Evolutionary conservation across 192 early-diverging fungal species (phyloP), one percentile per base, ranked within the genome.

Genomic region (Endogone sp.): DNA sequence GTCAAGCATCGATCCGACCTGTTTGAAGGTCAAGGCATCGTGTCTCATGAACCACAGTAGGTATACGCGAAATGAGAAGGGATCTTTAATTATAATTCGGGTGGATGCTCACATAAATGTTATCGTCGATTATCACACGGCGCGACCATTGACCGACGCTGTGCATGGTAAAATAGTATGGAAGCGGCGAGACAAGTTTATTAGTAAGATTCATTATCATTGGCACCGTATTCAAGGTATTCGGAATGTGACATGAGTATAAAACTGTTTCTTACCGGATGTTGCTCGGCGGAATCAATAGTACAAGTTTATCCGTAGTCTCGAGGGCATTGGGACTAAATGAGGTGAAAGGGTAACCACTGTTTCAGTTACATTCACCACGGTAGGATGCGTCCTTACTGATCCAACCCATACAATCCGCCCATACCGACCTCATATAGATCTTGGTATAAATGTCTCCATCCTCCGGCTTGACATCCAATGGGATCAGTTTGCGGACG

Each of bases 61-160:
- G 37, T 49, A 16, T 11, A 16, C 6, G 16, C 37, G 16, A 49
- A 49, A 11, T 49, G 16, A 16, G 16, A 16, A 6, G 37, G 37
- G 1, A 49, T 16, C 6, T 49, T 11, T 49, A 49, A 49, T 16
- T 11, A 49, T 49, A 49, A n/a, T n/a, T n/a, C n/a, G n/a, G n/a
- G n/a, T n/a, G n/a, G n/a, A 49, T 28, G 31, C n/a, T 74, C 63
- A 69, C 75, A 29, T 69, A 37, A 4, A 77, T 70, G 25, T 25
- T 73, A 27, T 77, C 66, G 60, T 77, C 75, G 54, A 71, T 70
- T 64, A 77, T 70, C 9, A 77, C 60, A 44, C 75, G 71, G 29
- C 71, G 68, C 27, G 66, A 69, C 75, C 75, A 77, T 59, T 73
- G 71, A 0, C 75, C 75, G 29, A 73, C 58, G 16, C 66, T 66